Base-by-base conservation (phyloP, 108 stramenopile genomes). In the Aurantiochytrium sp. region DNA sequence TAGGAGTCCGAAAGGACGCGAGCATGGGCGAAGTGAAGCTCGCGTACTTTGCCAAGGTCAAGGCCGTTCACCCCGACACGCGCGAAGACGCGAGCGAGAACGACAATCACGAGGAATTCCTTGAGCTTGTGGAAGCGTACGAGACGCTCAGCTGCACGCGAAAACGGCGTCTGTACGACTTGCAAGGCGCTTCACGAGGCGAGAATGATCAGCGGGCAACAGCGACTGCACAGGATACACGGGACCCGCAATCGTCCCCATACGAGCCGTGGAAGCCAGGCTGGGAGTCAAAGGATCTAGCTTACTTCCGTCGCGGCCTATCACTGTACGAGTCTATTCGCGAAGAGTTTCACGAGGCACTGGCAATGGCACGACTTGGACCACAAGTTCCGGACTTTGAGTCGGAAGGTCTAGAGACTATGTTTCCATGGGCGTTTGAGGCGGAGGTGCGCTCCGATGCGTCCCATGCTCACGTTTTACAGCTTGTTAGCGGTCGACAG, bases 351-450 rank as follows among this genome's bases (percentile, higher is more conserved):
- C 49, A 83, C 5, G 76, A 83, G 28, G 76, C 76, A 12, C 19
- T 83, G 49, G 49, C 28, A 4, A 23, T 16, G 6, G 76, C 76
- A 35, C 49, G 45, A 6, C 1, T 53, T 8, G 76, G 76, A 14
- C 76, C 76, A 23, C 76, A 83, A 23, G 5, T 83, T 12, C 76
- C 76, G 43, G 51, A 53, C 25, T 83, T 83, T 83, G 76, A 47
- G n/a, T 12, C 76, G n/a, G 76, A 83, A 53, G 76, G 76, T 35
- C 45, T 83, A 23, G 51, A 83, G 28, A 53, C 28, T 8, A 83
- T 83, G 76, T 83, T 83, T 4, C 76, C 76, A 23, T 83, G 76
- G 76, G 76, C 76, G 8, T 83, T 83, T 53, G 76, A 83, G 51
- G 76, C 76, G 10, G 76, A 83, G 51, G 23, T 23, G 1, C 76